phyloP scores from a whole-genome alignment of 352 stramenopile species.

The Phytophthora colocasiae region DNA sequence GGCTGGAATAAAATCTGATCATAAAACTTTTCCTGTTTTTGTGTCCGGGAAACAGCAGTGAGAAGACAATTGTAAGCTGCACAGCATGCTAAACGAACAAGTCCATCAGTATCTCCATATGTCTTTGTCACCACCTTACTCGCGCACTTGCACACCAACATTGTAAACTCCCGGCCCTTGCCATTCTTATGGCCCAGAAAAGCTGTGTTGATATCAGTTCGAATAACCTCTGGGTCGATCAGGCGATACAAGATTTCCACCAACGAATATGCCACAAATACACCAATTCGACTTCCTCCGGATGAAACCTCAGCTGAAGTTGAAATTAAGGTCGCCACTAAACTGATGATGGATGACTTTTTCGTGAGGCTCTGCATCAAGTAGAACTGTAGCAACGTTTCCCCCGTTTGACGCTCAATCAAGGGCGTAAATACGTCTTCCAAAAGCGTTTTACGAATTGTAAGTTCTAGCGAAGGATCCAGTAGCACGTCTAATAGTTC shows the following conservation, averaged over 20 bases:
- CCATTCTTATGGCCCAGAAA: slow-evolving; percentile 76
- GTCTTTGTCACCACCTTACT: slow-evolving; percentile 76
- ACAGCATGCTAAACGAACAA: slow-evolving; percentile 55
- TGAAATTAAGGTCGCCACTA: slow-evolving; percentile 64
- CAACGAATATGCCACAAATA: slow-evolving; percentile 65
- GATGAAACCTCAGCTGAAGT: slow-evolving; percentile 54
- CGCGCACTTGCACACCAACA: slow-evolving; percentile 85
- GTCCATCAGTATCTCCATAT: slow-evolving; percentile 45
- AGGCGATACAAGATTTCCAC: slow-evolving; percentile 76
- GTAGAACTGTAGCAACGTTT: slow-evolving; percentile 54
- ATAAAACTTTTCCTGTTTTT: slow-evolving; percentile 90
- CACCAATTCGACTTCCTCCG: slow-evolving; percentile 45
- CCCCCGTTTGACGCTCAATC: slow-evolving; percentile 47
- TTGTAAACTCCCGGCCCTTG: slow-evolving; percentile 85
- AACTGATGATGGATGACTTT: slow-evolving; percentile 51
- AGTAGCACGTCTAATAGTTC: slow-evolving; percentile 53
- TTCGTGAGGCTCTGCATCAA: slow-evolving; percentile 39
- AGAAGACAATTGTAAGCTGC: slow-evolving; percentile 81
- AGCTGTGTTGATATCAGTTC: slow-evolving; percentile 68
- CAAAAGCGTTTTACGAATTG: slow-evolving; percentile 54
- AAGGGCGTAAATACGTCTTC: slow-evolving; percentile 60
- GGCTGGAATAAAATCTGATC: slow-evolving; percentile 87
- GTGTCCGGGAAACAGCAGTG: slow-evolving; percentile 76
- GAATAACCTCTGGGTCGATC: slow-evolving; percentile 68
- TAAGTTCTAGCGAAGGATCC: slow-evolving; percentile 42